A percentile compares a stretch with the other conserved stretches of the same genome.
These are phyloP conservation scores for Lepiota brunneoincarnata DNA, from an alignment of 768 basidiomycete genomes.

Conservation along the genomic window DNA sequence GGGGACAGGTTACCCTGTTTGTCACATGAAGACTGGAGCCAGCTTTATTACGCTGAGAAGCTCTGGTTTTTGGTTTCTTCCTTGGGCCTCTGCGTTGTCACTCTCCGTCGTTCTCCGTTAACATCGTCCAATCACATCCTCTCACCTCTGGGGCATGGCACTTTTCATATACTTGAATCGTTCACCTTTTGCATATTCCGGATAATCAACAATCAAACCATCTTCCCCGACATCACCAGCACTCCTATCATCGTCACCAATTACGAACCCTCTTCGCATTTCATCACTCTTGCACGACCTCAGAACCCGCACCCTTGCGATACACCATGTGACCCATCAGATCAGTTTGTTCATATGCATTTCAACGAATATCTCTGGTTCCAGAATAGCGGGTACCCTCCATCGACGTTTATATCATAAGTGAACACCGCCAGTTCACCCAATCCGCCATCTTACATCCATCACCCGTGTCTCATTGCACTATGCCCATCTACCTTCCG, in stretches of 20 bases:
- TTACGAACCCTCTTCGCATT: not conserved
- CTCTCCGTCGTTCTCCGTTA: not conserved
- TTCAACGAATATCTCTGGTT: too few relatives aligned
- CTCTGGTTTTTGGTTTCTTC: slow-evolving; percentile 1
- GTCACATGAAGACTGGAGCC: slow-evolving; percentile 51
- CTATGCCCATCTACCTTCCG: too few relatives aligned
- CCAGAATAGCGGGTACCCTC: too few relatives aligned
- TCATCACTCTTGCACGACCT: not conserved
- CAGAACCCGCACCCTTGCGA: not conserved
- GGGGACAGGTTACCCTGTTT: slow-evolving; percentile 79
- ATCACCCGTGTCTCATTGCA: too few relatives aligned
- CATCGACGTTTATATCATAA: too few relatives aligned
- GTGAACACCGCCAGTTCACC: too few relatives aligned
- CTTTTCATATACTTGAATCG: slow-evolving; percentile 9
- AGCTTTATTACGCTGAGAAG: too few relatives aligned
- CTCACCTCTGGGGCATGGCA: slow-evolving; percentile 4
- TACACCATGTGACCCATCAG: too few relatives aligned
- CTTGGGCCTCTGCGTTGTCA: slow-evolving; percentile 6
- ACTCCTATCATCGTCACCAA: not conserved
- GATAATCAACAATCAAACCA: slow-evolving; percentile 6
- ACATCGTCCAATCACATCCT: not conserved
- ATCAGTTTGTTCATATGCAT: too few relatives aligned
- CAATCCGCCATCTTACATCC: too few relatives aligned
- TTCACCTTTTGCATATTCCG: slow-evolving; percentile 8
- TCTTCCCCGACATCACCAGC: slow-evolving; percentile 5